Percentiles rank a stretch among this genome's conserved stretches.
Evolutionary conservation across 2,329 filamentous ascomycete species (phyloP).

Genomic region (Arthrobotrys conoides): DNA sequence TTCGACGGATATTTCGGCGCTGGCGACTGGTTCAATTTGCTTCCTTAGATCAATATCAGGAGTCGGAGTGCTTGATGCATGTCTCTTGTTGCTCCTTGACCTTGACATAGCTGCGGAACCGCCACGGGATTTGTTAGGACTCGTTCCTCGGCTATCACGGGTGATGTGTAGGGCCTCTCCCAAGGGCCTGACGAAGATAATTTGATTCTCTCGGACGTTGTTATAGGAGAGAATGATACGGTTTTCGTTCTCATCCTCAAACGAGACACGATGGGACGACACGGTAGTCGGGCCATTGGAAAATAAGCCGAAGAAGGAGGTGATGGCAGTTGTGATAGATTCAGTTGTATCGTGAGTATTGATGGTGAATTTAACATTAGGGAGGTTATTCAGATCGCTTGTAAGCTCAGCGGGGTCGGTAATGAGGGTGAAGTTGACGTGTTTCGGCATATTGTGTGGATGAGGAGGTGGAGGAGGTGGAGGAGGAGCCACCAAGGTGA

Average conservation of each 20-base stretch:
- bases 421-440: conserved; percentile 62
- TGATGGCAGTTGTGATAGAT: conserved; percentile 97
- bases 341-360: conserved; percentile 96
- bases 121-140: conserved; percentile 32
- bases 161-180: conserved; percentile 24
- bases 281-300: conserved; percentile 74
- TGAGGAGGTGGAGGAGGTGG: too few relatives aligned
- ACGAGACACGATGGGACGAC: conserved; percentile 81
- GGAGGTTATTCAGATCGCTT: conserved; percentile 8
- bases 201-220: conserved; percentile 93
- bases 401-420: conserved; percentile 62
- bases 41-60: conserved; percentile 41
- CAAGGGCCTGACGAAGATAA: conserved; percentile 90
- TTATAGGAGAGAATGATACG: conserved; percentile 96
- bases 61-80: conserved; percentile 45
- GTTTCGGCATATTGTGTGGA: conserved; percentile 63
- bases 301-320: conserved; percentile 93
- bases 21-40: conserved; percentile 79
- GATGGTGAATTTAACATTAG: conserved; percentile 75
- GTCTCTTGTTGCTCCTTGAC: conserved; percentile 71
- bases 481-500: conserved; percentile 58
- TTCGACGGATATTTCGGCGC: conserved; percentile 94
- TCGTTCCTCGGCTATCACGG: conserved; percentile 66
- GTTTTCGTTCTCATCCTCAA: conserved; percentile 89
- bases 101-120: conserved; percentile 47